Evolutionary conservation across 306 rosid genomes (phyloP).

Genomic region (Coriaria nepalensis): DNA sequence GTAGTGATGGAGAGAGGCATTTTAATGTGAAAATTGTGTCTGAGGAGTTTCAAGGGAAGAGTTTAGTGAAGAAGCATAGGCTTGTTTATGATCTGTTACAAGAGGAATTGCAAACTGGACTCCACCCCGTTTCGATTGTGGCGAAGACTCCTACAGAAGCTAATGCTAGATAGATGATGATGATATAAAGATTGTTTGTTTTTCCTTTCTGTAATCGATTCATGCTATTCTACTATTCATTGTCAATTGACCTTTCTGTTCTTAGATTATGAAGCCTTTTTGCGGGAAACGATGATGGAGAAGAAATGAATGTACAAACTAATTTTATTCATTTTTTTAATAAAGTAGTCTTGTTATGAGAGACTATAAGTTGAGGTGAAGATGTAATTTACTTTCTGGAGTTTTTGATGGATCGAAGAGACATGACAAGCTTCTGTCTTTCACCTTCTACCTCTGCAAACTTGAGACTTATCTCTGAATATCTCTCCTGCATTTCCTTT

Average conservation of each 20-base stretch:
- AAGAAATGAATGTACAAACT: too few relatives aligned
- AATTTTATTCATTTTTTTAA: too few relatives aligned
- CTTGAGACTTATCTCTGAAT: slow-evolving; percentile 88
- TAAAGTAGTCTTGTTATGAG: too few relatives aligned
- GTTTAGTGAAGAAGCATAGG: slow-evolving; percentile 80
- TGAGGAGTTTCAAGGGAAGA: slow-evolving; percentile 64
- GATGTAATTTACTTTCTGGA: slow-evolving; percentile 16
- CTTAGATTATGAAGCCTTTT: too few relatives aligned
- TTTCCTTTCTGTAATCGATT: too few relatives aligned
- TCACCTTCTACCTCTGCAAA: slow-evolving; percentile 98
- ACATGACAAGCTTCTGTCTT: slow-evolving; percentile 91
- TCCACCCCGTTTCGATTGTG: slow-evolving; percentile 68
- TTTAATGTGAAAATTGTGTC: slow-evolving; percentile 68
- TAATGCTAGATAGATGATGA: neutral
- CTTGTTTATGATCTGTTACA: slow-evolving; percentile 54
- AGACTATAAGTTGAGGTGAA: too few relatives aligned
- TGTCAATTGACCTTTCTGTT: too few relatives aligned
- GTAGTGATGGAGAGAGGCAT: slow-evolving; percentile 75
- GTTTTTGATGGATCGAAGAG: slow-evolving; percentile 59
- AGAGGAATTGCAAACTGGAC: slow-evolving; percentile 66
- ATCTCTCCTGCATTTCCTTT: slow-evolving; percentile 95
- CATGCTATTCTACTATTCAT: too few relatives aligned
- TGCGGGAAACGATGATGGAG: too few relatives aligned
- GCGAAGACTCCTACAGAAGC: slow-evolving; percentile 71
- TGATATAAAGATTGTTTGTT: too few relatives aligned